These are phyloP conservation scores for Dionaea muscipula DNA, from an alignment of 179 eudicot genomes.

Conservation along the genomic window DNA sequence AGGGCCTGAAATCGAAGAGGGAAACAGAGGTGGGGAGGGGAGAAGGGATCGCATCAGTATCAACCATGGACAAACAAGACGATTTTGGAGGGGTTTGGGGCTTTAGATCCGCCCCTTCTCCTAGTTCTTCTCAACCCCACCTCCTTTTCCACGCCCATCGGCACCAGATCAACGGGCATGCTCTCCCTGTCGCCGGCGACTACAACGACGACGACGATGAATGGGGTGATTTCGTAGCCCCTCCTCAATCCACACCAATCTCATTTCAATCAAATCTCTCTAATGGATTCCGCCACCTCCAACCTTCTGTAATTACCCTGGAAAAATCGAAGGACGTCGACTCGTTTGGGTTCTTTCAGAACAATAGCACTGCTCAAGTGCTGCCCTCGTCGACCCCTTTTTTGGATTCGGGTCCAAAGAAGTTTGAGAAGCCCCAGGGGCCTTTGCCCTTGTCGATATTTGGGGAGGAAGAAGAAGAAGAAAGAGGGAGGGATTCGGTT, in stretches of 20 bases:
- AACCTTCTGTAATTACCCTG: slow-evolving; percentile 5
- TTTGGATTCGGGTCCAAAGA: slow-evolving; percentile 10
- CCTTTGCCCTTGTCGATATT: slow-evolving; percentile 67
- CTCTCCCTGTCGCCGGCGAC: no score
- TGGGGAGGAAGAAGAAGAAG: slow-evolving; percentile 42
- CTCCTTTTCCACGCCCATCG: slow-evolving; percentile 1
- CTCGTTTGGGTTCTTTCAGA: slow-evolving; percentile 10
- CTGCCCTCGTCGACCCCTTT: slow-evolving; percentile 1
- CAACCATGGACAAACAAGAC: slow-evolving; percentile 28
- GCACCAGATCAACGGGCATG: slow-evolving; percentile 14
- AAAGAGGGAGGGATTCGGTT: slow-evolving; percentile 6
- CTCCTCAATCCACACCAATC: slow-evolving; percentile 10
- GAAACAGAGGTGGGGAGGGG: not conserved
- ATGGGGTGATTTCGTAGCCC: slow-evolving; percentile 56
- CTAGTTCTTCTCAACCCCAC: slow-evolving; percentile 11
- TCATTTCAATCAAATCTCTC: slow-evolving; percentile 18
- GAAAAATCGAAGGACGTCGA: slow-evolving; percentile 7
- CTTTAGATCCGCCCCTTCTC: slow-evolving; percentile 28
- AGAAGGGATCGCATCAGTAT: not conserved
- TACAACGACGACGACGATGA: slow-evolving; percentile 35
- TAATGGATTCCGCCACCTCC: slow-evolving; percentile 13
- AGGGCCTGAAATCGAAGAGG: slow-evolving; percentile 8
- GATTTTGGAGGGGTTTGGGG: slow-evolving; percentile 41
- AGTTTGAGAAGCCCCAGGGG: slow-evolving; percentile 34
- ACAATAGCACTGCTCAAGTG: slow-evolving; percentile 7